Conservation (phyloP, 257 asterid genomes). For the Capsicum rhomboideum region DNA sequence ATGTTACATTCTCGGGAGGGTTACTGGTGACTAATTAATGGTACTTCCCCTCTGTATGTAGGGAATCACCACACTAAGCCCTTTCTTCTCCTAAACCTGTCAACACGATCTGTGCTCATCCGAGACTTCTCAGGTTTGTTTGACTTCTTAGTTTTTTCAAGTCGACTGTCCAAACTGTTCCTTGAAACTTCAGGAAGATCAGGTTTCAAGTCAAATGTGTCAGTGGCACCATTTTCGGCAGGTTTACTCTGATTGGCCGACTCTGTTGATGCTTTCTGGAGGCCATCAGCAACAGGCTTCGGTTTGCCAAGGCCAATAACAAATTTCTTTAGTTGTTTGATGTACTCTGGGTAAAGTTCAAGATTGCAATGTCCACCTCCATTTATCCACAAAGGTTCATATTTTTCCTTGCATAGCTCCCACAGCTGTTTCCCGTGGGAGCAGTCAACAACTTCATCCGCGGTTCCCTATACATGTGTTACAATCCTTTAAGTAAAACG, state of each 20-base stretch:
- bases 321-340: constrained; percentile 72
- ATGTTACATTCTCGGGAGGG: background rate
- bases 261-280: constrained; percentile 30
- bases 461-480: constrained; percentile 52
- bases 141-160: constrained; percentile 80
- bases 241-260: constrained; percentile 33
- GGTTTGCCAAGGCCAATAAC: constrained; percentile 69
- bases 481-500: background rate
- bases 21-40: background rate
- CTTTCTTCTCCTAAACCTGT: constrained; percentile 76
- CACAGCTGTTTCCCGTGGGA: constrained; percentile 89
- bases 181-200: constrained; percentile 74
- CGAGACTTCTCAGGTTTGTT: constrained; percentile 78
- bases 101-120: constrained; percentile 85
- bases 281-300: constrained; percentile 44
- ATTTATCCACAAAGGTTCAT: constrained; percentile 80
- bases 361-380: constrained; percentile 98
- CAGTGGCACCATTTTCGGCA: constrained; percentile 36
- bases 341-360: constrained; percentile 87
- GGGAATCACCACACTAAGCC: constrained; percentile 70
- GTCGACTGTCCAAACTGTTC: constrained; percentile 90
- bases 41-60: background rate
- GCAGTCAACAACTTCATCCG: constrained; percentile 91
- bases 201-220: constrained; percentile 40
- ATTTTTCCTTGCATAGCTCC: constrained; percentile 79